Conservation (phyloP, 768 basidiomycete genomes). For the Pleurotus ostreatus region DNA sequence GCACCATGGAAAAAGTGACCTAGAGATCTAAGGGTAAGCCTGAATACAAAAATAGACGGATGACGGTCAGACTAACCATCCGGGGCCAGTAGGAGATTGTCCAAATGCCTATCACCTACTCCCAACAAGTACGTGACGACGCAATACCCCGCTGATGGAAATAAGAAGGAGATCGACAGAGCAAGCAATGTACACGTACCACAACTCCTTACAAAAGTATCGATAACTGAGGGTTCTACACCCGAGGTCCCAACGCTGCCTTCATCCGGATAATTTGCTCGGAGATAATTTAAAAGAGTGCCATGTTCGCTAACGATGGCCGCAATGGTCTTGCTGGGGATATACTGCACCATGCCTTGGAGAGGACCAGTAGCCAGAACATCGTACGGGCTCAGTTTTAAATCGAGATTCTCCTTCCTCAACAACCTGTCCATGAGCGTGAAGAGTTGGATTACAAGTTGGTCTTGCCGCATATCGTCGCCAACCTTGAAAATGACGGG, state of each 20-base stretch:
- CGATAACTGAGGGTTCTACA: conserved; percentile 91
- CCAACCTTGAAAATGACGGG: conserved; percentile 99
- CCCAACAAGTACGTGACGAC: conserved; percentile 95
- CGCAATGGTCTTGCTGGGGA: conserved; percentile 93
- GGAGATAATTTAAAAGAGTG: conserved; percentile 81
- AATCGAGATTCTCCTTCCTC: conserved; percentile 91
- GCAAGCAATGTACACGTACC: conserved; percentile 49
- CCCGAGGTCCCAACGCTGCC: conserved; percentile 93
- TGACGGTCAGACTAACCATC: conserved; percentile 56
- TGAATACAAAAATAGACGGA: neutral
- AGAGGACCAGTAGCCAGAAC: conserved; percentile 88
- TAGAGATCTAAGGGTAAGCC: conserved; percentile 19
- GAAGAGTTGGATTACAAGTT: conserved; percentile 97
- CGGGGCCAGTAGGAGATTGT: conserved; percentile 88
- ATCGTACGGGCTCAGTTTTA: conserved; percentile 87
- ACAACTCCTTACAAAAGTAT: conserved; percentile 95
- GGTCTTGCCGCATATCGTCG: conserved; percentile 98
- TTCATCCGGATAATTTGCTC: conserved; percentile 86
- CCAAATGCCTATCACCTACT: conserved; percentile 95
- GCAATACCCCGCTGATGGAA: conserved; percentile 86
- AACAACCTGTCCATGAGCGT: conserved; percentile 95
- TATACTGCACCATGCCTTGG: conserved; percentile 96
- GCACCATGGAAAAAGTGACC: conserved; percentile 96
- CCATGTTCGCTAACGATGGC: conserved; percentile 92
- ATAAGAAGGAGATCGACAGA: conserved; percentile 7